Evolutionary conservation across 495 filamentous ascomycete species (phyloP), one percentile per base, ranked within the genome.

Genomic region (Aspergillus conjunctus): DNA sequence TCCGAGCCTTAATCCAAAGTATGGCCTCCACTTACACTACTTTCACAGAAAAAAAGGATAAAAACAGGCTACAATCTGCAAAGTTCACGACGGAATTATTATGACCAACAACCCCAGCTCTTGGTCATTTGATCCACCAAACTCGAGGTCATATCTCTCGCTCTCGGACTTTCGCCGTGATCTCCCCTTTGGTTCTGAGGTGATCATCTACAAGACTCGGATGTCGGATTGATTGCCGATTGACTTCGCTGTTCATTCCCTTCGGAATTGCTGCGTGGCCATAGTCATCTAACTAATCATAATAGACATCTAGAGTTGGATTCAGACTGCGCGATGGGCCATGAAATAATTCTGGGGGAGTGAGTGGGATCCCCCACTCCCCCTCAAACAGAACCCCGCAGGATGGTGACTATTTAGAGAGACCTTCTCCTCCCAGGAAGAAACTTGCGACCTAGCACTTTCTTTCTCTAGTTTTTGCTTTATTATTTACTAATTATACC

Each of bases 111-210:
- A 33, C 15, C 37, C 51, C 33, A 26, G 32, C 15, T 20, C 20
- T 30, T 6, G 14, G 22, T 55, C 10, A 22, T 14, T 37, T 41
- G 12, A 41, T 41, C 37, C 37, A 41, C 37, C 37, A 41, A 41
- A 41, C 17, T 48, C n/a, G 44, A 48, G 17, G n/a, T 15, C 3
- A 26, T 46, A 41, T 21, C 37, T 46, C 54, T 12, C 33, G 7
- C 14, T 54, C 34, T 65, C 63, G 75, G 75, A 78, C 69, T 71
- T 76, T 15, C 68, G 63, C 75, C 75, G 75, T 50, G 61, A 9
- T 54, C 50, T 12, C 53, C 41, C 26, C 21, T 6, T 18, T 51
- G 32, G 54, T 33, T 43, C 52, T 0, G 37, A 9, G 37, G 0
- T 41, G 37, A 41, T 41, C 10, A 50, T 14, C 34, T 31, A 9